A percentile compares a stretch with the other conserved stretches of the same genome.
phyloP scores from a whole-genome alignment of 2,329 filamentous ascomycete species.

The Fusarium protoensiforme region DNA sequence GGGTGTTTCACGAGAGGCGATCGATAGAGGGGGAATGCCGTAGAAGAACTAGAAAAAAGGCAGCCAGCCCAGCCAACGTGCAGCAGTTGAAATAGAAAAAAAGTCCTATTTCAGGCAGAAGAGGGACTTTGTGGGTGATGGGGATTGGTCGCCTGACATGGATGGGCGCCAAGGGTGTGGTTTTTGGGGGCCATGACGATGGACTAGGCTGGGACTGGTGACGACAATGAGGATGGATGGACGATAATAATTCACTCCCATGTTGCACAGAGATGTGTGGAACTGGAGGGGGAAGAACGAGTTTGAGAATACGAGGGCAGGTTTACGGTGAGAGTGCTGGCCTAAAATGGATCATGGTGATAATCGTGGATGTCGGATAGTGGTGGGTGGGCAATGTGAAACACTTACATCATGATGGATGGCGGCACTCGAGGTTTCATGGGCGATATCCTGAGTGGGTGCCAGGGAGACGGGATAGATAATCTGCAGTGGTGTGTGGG shows the following conservation, averaged over 20 bases:
- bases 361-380: not conserved
- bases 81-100: not conserved
- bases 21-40: slow-evolving; percentile 9
- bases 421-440: slow-evolving; percentile 16
- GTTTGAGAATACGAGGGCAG: slow-evolving; percentile 24
- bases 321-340: slow-evolving; percentile 12
- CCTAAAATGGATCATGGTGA: slow-evolving; percentile 2
- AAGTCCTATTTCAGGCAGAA: slow-evolving; percentile 38
- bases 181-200: slow-evolving; percentile 11
- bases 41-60: slow-evolving; percentile 26
- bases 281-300: slow-evolving; percentile 19
- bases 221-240: not conserved
- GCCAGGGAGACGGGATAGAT: slow-evolving; percentile 26
- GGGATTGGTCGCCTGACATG: slow-evolving; percentile 32
- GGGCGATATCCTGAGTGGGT: slow-evolving; percentile 12
- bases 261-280: slow-evolving; percentile 9
- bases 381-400: slow-evolving; percentile 6
- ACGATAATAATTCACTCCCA: not conserved
- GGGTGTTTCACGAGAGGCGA: slow-evolving; percentile 2
- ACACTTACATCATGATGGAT: slow-evolving; percentile 11
- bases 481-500: not conserved
- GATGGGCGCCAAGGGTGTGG: slow-evolving; percentile 20
- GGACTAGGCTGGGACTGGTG: not conserved
- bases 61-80: not conserved
- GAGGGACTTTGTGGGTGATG: slow-evolving; percentile 22